Percentiles rank a stretch among this genome's conserved stretches.
Conservation (phyloP, 2,329 filamentous ascomycete species). For the Verticillium tricorpus region DNA sequence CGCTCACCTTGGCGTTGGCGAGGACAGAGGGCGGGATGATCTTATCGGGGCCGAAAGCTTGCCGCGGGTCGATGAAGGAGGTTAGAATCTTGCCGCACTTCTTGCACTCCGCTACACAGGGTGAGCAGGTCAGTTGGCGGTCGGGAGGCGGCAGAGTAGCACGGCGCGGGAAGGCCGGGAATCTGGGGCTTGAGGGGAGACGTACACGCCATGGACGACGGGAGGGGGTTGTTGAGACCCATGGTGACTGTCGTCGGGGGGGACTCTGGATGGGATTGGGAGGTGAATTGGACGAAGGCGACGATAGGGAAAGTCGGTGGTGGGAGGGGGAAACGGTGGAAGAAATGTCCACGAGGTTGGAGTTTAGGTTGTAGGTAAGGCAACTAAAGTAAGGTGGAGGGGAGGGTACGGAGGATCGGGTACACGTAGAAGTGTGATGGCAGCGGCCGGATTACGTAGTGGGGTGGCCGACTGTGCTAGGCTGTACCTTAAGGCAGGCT, state of each 20-base stretch:
- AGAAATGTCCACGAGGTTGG: background rate
- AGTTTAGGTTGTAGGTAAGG: background rate
- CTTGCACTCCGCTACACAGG: slow-evolving; percentile 78
- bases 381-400: background rate
- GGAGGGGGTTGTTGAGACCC: slow-evolving; percentile 64
- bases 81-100: slow-evolving; percentile 95
- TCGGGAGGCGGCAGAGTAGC: slow-evolving; percentile 8
- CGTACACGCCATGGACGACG: slow-evolving; percentile 65
- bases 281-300: background rate
- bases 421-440: background rate
- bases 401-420: background rate
- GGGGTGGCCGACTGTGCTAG: background rate
- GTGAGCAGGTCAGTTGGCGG: slow-evolving; percentile 4
- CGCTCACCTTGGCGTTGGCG: slow-evolving; percentile 77
- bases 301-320: background rate
- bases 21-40: slow-evolving; percentile 90
- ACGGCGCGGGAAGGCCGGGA: slow-evolving; percentile 13
- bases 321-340: background rate
- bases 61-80: slow-evolving; percentile 89
- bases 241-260: slow-evolving; percentile 31
- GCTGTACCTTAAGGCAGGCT: too few species aligned
- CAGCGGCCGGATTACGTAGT: background rate
- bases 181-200: slow-evolving; percentile 17
- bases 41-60: slow-evolving; percentile 93
- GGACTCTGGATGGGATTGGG: background rate